Evolutionary conservation across 2,329 filamentous ascomycete species (phyloP).

Genomic region (Fusarium liriodendri): DNA sequence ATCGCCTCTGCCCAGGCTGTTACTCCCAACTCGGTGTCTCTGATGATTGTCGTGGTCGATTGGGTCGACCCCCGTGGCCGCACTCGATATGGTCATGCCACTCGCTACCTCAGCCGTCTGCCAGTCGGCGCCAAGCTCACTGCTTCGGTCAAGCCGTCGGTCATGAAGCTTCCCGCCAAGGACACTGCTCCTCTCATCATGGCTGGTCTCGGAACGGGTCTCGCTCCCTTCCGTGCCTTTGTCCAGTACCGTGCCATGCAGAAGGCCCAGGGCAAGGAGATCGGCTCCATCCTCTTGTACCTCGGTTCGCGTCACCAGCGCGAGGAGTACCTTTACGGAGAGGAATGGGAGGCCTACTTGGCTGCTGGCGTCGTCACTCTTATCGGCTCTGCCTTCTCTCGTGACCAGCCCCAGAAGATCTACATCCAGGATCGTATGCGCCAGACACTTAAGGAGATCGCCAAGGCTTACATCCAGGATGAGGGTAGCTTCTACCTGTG

Average conservation of each 20-base stretch:
- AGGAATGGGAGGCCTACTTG: slow-evolving; percentile 99
- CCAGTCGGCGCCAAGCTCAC: slow-evolving; percentile 82
- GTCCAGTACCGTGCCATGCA: slow-evolving; percentile 98
- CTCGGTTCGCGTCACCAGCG: slow-evolving; percentile 97
- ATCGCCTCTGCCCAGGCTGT: slow-evolving; percentile 98
- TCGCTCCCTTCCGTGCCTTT: slow-evolving; percentile 99
- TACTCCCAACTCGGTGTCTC: slow-evolving; percentile 85
- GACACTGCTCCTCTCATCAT: slow-evolving; percentile 96
- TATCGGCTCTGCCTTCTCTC: slow-evolving; percentile 92
- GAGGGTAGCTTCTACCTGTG: slow-evolving; percentile 97
- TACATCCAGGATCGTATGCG: slow-evolving; percentile 99
- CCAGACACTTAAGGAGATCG: slow-evolving; percentile 83
- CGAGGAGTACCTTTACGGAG: slow-evolving; percentile 98
- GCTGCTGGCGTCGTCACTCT: slow-evolving; percentile 95
- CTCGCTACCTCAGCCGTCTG: slow-evolving; percentile 85
- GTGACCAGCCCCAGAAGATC: slow-evolving; percentile 98
- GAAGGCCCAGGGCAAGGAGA: slow-evolving; percentile 95
- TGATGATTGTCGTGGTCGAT: slow-evolving; percentile 97
- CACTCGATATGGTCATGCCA: slow-evolving; percentile 92
- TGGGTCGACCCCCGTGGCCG: slow-evolving; percentile 92
- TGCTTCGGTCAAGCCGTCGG: slow-evolving; percentile 95
- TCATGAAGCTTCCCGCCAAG: slow-evolving; percentile 95
- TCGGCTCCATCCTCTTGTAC: slow-evolving; percentile 93
- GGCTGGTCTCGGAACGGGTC: slow-evolving; percentile 97
- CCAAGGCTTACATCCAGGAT: slow-evolving; percentile 86